Evolutionary conservation across 2,329 filamentous ascomycete species (phyloP), one percentile per base, ranked within the genome.

Genomic region (Septoria petroselini): DNA sequence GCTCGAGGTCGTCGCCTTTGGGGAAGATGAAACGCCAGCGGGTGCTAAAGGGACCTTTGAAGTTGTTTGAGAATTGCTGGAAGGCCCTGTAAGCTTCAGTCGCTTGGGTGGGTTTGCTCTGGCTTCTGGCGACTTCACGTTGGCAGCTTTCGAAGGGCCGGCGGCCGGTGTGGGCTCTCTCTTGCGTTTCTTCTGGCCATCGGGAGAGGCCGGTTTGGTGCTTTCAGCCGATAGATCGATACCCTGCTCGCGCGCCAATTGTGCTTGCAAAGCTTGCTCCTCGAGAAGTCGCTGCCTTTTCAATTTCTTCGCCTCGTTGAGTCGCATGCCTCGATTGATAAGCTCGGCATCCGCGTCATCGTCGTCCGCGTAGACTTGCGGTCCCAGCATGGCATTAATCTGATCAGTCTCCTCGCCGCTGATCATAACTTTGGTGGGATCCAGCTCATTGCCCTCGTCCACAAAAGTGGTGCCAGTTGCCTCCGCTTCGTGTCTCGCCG

Each of bases 251-350:
- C 62, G 56, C 2, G 60, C 62, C 11, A 68, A 42, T 44, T 68
- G 65, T 29, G 62, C 63, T 48, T 66, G 62, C 7, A 65, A 42
- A 31, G 66, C 63, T 53, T 68, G 64, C 51, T 76, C 68, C 75
- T 80, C 64, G 72, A 75, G 57, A 73, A 75, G 45, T 70, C 73
- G 79, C 66, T 87, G 82, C 47, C 81, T 75, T 70, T 88, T 88
- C 8, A 85, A 70, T 64, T 86, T 87, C 69, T 88, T 89, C 2
- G 86, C 83, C 60, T 88, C 85, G 63, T 89, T 89, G 18, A 89
- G 74, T 62, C 86, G 85, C 82, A 89, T 86, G 7, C 86, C 85
- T 43, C 85, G 78, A 66, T 88, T 86, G 63, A 82, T 82, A 11
- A 83, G 74, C 45, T 80, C 79, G 27, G 81, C 76, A 56, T 87